Base-by-base conservation (phyloP, 1,139 yeast species). In the Suhomyces terraborum region DNA sequence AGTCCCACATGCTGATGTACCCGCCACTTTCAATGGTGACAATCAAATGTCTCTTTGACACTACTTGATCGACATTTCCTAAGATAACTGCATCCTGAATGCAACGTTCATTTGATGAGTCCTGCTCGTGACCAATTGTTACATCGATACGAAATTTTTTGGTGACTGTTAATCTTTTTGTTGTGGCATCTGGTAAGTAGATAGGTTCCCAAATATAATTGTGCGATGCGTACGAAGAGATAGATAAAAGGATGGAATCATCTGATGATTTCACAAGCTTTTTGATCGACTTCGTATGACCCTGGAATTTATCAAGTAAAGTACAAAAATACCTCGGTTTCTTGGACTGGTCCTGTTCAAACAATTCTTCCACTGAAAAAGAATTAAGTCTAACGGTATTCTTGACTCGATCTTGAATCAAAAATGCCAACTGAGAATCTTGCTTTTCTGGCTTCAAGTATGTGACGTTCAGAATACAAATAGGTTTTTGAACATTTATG, bases 251-350 rank as follows among this genome's bases (percentile, higher is more conserved):
- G 2, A 69, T 54, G 32, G 66, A 58, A 17, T 58, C 61, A 6
- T 55, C 54, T 4, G 53, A 44, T 1, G 95, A 84, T 52, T 89
- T 79, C 13, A 79, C 66, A 1, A 91, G 61, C 40, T 73, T 75
- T 50, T 80, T 79, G 16, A 91, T 82, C 0, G 96, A 85, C 56
- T 88, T 89, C 40, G 81, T 76, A 54, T 88, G 96, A 0, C 98
- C 98, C 5, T 94, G 89, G 42, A 83, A 77, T 52, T 84, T 83
- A 52, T 79, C 59, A 2, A 29, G 19, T 4, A 42, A 36, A 9
- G 16, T 29, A 1, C 40, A 22, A 17, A 38, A 42, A 4, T 26
- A 13, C 2, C 9, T 7, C 3, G 28, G 30, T 8, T 16, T 14
- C 14, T 18, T 16, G 1, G 22, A 3, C 2, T 18, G 14, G 9